phyloP scores from a whole-genome alignment of 2,329 filamentous ascomycete species.

The Purpureocillium takamizusanense region DNA sequence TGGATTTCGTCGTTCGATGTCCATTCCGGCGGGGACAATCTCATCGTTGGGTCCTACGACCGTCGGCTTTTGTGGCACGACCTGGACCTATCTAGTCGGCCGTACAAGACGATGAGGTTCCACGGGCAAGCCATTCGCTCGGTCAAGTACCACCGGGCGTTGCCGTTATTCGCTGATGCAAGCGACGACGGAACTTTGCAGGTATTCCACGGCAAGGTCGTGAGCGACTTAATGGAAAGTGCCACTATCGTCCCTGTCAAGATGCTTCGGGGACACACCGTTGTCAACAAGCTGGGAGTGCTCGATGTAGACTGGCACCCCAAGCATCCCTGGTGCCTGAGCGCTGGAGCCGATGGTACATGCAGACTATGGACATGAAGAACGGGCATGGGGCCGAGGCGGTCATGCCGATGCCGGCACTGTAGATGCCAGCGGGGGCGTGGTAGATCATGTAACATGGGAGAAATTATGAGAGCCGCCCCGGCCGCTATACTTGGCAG shows the following conservation, averaged over 20 bases:
- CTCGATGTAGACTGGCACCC: constrained; percentile 96
- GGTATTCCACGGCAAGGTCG: constrained; percentile 94
- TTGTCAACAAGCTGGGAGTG: constrained; percentile 78
- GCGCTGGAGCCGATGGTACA: constrained; percentile 88
- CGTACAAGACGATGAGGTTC: constrained; percentile 95
- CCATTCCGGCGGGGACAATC: constrained; percentile 85
- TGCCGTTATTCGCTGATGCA: constrained; percentile 85
- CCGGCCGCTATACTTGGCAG: too few species aligned
- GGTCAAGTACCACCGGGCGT: constrained; percentile 76
- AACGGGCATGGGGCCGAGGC: too few species aligned
- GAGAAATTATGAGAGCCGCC: too few species aligned
- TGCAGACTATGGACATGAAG: constrained; percentile 77
- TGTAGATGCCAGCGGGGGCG: too few species aligned
- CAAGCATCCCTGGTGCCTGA: constrained; percentile 85
- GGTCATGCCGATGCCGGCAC: too few species aligned
- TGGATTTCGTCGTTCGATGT: constrained; percentile 93
- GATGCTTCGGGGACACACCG: constrained; percentile 81
- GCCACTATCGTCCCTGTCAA: constrained; percentile 94
- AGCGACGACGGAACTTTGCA: constrained; percentile 92
- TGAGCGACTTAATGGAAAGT: constrained; percentile 90
- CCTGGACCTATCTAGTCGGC: constrained; percentile 78
- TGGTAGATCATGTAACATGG: too few species aligned
- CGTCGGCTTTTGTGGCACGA: constrained; percentile 93
- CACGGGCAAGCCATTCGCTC: constrained; percentile 85
- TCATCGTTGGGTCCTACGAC: constrained; percentile 93